Percentiles rank a stretch among this genome's conserved stretches.
phyloP scores from a whole-genome alignment of 1,139 yeast species.

The Debaryomycetaceae sp. region DNA sequence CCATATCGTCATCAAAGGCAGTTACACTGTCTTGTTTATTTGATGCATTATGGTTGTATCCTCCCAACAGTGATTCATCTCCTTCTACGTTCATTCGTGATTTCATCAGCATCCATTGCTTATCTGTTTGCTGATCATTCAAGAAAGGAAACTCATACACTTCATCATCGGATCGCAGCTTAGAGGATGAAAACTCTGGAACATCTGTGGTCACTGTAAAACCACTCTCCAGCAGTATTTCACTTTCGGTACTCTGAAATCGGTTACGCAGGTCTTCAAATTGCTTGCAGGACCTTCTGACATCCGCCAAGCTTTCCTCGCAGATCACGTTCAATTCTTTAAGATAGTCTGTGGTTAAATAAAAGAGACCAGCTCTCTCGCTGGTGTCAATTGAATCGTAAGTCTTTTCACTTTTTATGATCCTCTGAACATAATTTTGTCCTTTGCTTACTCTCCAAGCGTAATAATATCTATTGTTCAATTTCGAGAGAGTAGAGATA shows the following conservation, averaged over 20 bases:
- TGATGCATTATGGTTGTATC: neutral
- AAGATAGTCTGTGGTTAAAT: constrained; percentile 1
- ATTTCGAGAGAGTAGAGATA: constrained; percentile 22
- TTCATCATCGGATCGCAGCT: constrained; percentile 10
- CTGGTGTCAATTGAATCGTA: constrained; percentile 11
- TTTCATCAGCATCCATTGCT: constrained; percentile 35
- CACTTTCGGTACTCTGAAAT: too few species aligned
- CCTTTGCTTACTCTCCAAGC: constrained; percentile 44
- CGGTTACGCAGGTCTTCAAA: neutral
- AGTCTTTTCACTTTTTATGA: constrained; percentile 19
- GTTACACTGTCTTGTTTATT: too few species aligned
- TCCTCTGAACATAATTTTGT: constrained; percentile 24
- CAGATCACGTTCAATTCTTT: constrained; percentile 2
- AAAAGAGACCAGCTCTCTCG: neutral
- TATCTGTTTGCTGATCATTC: constrained; percentile 32
- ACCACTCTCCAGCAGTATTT: neutral
- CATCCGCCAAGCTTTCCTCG: neutral
- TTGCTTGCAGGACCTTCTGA: neutral
- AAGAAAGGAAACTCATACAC: constrained; percentile 16
- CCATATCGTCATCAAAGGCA: too few species aligned
- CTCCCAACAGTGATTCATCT: neutral
- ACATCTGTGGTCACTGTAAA: neutral
- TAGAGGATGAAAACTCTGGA: neutral
- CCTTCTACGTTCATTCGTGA: constrained; percentile 20
- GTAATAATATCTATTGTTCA: constrained; percentile 38